Conservation (phyloP, 441 rosid genomes). For the Pelargonium citronellum region DNA sequence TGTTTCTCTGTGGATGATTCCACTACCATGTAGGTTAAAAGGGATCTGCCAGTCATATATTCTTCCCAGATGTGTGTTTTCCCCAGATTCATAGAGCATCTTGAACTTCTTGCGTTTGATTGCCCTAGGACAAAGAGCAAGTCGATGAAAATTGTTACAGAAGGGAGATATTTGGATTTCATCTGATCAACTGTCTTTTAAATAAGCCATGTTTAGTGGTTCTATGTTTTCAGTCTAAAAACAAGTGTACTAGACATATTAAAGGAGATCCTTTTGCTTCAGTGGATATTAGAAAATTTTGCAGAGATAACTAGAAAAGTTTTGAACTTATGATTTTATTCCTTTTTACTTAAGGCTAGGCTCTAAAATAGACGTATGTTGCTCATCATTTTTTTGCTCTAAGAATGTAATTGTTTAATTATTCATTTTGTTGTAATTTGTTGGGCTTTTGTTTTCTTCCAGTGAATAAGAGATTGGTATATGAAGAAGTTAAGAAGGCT, state of each 20-base stretch:
- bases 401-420: conserved; percentile 8
- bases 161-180: no score
- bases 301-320: no score
- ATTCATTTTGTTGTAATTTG: conserved; percentile 14
- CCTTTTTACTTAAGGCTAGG: background rate
- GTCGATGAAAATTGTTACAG: no score
- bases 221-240: no score
- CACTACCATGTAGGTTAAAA: background rate
- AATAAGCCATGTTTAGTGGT: no score
- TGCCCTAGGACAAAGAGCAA: no score
- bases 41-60: background rate
- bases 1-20: background rate
- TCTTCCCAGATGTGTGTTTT: background rate
- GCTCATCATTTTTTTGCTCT: background rate
- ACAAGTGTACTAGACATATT: no score
- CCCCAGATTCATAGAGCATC: background rate
- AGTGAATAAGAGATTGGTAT: conserved; percentile 85
- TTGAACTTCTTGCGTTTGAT: background rate
- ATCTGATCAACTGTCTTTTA: no score
- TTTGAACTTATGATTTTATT: no score
- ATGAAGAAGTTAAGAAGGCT: conserved; percentile 84
- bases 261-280: no score
- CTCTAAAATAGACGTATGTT: background rate
- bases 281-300: no score
- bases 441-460: conserved; percentile 27